These are phyloP conservation scores for Curvularia sp. DNA, from an alignment of 2,329 filamentous ascomycete species.

Conservation along the genomic window DNA sequence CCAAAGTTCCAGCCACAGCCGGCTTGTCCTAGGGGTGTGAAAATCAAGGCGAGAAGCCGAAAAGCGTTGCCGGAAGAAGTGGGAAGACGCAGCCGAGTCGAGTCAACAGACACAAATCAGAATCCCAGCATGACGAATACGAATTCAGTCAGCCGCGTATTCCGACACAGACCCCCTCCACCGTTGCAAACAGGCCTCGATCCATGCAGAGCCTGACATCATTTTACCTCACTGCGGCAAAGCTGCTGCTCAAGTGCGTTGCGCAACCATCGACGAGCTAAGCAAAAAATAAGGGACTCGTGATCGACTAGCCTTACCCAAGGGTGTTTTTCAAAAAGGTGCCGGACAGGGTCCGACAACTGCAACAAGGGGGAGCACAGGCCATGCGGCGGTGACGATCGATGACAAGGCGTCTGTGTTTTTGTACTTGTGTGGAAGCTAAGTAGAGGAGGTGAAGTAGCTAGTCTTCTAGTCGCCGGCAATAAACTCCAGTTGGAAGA, in stretches of 20 bases:
- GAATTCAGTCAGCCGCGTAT: neutral
- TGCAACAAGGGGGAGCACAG: neutral
- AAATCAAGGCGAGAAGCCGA: neutral
- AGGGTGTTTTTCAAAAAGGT: neutral
- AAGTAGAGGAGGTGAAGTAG: neutral
- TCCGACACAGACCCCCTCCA: neutral
- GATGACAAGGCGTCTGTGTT: neutral
- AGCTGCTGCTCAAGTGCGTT: neutral
- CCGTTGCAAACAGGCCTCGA: neutral
- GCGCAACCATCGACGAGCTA: neutral
- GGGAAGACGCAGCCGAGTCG: neutral
- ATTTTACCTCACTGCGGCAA: neutral
- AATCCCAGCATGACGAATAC: neutral
- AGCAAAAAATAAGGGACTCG: neutral
- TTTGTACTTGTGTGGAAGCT: neutral
- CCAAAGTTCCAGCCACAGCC: neutral
- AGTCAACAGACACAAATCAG: neutral
- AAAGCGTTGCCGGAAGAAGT: neutral
- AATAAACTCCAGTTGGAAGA: neutral
- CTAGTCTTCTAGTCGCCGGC: neutral
- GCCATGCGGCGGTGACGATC: conserved; percentile 2
- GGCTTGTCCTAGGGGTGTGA: neutral
- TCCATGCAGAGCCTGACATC: conserved; percentile 1
- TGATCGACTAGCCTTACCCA: neutral
- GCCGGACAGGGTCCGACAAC: conserved; percentile 6